These are phyloP conservation scores for Pseudocohnilembus persalinus DNA, from an alignment of 169 alveolate species.

Conservation along the genomic window DNA sequence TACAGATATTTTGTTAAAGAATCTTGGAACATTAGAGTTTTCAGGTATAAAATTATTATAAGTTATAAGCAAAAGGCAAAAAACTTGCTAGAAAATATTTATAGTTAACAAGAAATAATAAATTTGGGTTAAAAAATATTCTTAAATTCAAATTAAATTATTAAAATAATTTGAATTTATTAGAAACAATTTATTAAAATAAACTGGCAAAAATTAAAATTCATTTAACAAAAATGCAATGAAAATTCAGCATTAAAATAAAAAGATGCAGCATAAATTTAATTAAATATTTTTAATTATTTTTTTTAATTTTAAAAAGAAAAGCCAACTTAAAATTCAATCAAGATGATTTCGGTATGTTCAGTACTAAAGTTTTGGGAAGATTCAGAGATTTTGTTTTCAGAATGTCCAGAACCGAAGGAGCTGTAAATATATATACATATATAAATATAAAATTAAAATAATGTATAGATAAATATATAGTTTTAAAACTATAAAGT, in stretches of 20 bases:
- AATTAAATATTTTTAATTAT: too few relatives aligned
- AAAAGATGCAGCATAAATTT: too few relatives aligned
- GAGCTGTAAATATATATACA: conserved; percentile 38
- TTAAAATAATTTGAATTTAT: not conserved
- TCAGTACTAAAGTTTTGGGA: conserved; percentile 23
- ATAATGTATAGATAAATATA: too few relatives aligned
- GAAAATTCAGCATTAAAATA: too few relatives aligned
- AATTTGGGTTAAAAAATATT: not conserved
- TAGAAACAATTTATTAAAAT: not conserved
- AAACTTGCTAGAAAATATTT: not conserved
- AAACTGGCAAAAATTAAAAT: too few relatives aligned
- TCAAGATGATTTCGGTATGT: conserved; percentile 51
- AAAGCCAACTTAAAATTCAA: conserved; percentile 41
- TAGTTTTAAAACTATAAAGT: too few relatives aligned
- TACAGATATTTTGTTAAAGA: conserved; percentile 40
- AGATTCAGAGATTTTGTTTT: conserved; percentile 40
- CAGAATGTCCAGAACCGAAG: conserved; percentile 48
- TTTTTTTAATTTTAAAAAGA: conserved; percentile 4
- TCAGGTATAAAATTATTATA: conserved; percentile 30
- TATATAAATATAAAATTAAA: too few relatives aligned
- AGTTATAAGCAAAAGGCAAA: not conserved
- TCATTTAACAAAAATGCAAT: too few relatives aligned
- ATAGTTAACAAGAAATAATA: not conserved
- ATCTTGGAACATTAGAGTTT: conserved; percentile 50
- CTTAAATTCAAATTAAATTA: not conserved